phyloP scores from a whole-genome alignment of 208 protist species.

The Leishmania major region DNA sequence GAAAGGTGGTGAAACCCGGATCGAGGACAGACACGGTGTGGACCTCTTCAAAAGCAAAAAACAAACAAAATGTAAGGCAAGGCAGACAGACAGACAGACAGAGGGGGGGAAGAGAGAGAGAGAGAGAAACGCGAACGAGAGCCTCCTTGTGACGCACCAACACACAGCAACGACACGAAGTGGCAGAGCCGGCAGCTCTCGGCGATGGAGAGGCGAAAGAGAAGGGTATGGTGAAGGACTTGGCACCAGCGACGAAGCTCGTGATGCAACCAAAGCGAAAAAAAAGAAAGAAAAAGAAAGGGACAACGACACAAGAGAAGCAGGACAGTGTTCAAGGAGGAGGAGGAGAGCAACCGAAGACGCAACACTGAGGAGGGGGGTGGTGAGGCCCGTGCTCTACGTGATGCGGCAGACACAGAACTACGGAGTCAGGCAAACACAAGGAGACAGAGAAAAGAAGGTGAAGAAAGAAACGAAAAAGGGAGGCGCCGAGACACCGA shows the following conservation, averaged over 20 bases:
- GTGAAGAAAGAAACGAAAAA: neutral
- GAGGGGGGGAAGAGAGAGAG: too few species aligned
- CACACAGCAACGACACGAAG: neutral
- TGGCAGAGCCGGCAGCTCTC: neutral
- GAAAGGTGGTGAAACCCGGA: neutral
- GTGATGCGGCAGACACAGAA: neutral
- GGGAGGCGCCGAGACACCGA: neutral
- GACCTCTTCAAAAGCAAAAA: neutral
- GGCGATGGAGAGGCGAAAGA: neutral
- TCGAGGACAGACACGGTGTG: neutral
- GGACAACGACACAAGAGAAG: neutral
- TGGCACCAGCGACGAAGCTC: neutral
- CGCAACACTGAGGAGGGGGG: neutral
- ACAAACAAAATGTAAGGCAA: neutral
- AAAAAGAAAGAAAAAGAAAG: neutral
- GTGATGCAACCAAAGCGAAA: neutral
- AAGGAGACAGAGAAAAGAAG: neutral
- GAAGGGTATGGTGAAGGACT: neutral
- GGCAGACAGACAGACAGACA: neutral
- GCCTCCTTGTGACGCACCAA: neutral
- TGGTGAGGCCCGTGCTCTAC: neutral
- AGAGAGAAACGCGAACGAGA: neutral
- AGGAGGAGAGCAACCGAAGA: neutral
- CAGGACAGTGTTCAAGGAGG: neutral
- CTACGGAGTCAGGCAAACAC: neutral